Conservation (phyloP, 192 early-diverging fungal species). For the Coemansia sp. region DNA sequence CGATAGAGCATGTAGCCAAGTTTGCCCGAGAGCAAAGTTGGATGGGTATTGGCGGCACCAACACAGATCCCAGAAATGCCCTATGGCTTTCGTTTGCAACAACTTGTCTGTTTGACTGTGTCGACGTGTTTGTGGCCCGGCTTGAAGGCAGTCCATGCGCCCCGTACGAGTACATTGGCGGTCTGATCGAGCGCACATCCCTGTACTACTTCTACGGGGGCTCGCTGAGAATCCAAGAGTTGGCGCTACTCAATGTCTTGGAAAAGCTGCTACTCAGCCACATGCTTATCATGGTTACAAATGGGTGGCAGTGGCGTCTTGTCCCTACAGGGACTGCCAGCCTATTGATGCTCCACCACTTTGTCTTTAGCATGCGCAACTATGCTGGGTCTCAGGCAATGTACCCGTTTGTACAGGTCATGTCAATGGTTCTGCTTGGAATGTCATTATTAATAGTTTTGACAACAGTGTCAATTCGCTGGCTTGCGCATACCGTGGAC, state of each 20-base stretch:
- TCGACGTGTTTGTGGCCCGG: conserved; percentile 51
- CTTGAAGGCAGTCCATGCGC: conserved; percentile 49
- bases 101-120: conserved; percentile 40
- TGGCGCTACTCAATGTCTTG: conserved; percentile 25
- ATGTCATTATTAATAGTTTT: conserved; percentile 31
- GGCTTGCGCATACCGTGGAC: conserved; percentile 31
- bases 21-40: conserved; percentile 10
- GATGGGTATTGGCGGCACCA: conserved; percentile 7
- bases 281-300: conserved; percentile 23
- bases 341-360: conserved; percentile 36
- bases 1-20: conserved; percentile 8
- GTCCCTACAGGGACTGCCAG: conserved; percentile 34
- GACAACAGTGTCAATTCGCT: conserved; percentile 30
- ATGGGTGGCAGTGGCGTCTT: conserved; percentile 49
- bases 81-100: conserved; percentile 40
- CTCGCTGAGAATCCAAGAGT: conserved; percentile 44
- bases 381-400: conserved; percentile 11
- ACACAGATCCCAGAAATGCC: conserved; percentile 5
- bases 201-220: conserved; percentile 50
- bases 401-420: conserved; percentile 45
- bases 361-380: conserved; percentile 35
- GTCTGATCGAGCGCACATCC: conserved; percentile 45
- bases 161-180: conserved; percentile 48
- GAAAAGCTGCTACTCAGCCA: conserved; percentile 40
- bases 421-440: conserved; percentile 38